A percentile compares a stretch with the other conserved stretches of the same genome.
Conservation (phyloP, 163 green algal species). For the Scenedesmus sp. region DNA sequence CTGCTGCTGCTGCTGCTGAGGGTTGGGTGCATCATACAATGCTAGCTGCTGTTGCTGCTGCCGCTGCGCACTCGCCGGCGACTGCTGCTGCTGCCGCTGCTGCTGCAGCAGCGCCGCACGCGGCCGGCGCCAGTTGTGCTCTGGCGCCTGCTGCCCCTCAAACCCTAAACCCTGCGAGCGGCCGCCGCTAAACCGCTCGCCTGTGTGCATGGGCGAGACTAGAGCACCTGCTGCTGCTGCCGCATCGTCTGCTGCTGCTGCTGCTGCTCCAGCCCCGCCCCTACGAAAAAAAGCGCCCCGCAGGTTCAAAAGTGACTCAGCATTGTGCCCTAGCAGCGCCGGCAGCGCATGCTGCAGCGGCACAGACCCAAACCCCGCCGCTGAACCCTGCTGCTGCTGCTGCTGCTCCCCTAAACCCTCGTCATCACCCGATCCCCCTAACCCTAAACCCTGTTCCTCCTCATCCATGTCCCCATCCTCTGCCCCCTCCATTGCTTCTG, state of each 20-base stretch:
- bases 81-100: constrained; percentile 17
- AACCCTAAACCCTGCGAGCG: constrained; percentile 11
- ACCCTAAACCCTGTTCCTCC: constrained; percentile 5
- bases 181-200: not conserved
- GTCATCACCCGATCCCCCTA: not conserved
- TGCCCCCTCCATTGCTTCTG: not conserved
- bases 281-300: constrained; percentile 59
- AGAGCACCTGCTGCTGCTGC: constrained; percentile 27
- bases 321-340: constrained; percentile 69
- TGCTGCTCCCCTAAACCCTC: not conserved
- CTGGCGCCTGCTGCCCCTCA: constrained; percentile 11
- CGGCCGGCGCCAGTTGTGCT: constrained; percentile 35
- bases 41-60: constrained; percentile 36
- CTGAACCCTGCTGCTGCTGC: not conserved
- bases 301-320: constrained; percentile 57
- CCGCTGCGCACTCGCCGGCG: not conserved
- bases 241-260: not conserved
- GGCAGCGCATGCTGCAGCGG: constrained; percentile 75
- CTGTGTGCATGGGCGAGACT: constrained; percentile 2
- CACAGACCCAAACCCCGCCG: constrained; percentile 40
- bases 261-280: constrained; percentile 26
- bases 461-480: not conserved
- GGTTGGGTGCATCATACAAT: not conserved
- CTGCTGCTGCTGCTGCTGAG: constrained; percentile 31
- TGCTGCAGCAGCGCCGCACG: constrained; percentile 38